These are phyloP conservation scores for Aspergillus sp. DNA, from an alignment of 2,329 filamentous ascomycete genomes.

Conservation along the genomic window DNA sequence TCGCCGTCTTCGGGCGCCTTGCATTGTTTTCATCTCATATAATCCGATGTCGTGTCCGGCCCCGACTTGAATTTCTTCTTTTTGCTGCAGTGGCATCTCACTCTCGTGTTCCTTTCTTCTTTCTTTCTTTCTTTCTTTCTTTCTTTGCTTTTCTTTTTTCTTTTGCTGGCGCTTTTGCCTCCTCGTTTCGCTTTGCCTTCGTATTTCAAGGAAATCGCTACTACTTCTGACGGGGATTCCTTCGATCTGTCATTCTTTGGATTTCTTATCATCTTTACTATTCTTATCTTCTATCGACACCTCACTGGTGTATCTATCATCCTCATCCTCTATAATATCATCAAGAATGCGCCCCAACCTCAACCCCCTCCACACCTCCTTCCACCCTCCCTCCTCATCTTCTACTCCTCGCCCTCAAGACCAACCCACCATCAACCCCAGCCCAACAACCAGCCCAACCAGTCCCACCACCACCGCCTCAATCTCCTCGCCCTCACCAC, in stretches of 20 bases:
- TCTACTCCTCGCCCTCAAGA: constrained; percentile 16
- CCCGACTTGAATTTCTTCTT: no score
- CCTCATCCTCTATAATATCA: not conserved
- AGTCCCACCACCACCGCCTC: constrained; percentile 28
- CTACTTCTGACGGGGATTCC: no score
- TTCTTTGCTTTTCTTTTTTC: no score
- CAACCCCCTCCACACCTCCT: constrained; percentile 31
- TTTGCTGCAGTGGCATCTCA: no score
- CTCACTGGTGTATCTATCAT: no score
- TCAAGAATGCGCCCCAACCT: constrained; percentile 23
- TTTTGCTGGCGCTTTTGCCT: not conserved
- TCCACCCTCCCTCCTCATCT: constrained; percentile 22
- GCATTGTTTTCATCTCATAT: not conserved
- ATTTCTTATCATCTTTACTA: not conserved
- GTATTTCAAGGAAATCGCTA: not conserved
- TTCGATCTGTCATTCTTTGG: no score
- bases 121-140: no score
- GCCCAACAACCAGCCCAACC: constrained; percentile 28
- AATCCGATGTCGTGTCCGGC: no score
- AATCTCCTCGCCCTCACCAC: constrained; percentile 25
- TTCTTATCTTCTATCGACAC: not conserved
- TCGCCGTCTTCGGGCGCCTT: not conserved
- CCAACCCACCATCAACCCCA: constrained; percentile 31
- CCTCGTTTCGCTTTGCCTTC: not conserved
- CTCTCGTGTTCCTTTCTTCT: no score